These are phyloP conservation scores for Globisporangium spinosum DNA, from an alignment of 352 stramenopile genomes.

Conservation along the genomic window DNA sequence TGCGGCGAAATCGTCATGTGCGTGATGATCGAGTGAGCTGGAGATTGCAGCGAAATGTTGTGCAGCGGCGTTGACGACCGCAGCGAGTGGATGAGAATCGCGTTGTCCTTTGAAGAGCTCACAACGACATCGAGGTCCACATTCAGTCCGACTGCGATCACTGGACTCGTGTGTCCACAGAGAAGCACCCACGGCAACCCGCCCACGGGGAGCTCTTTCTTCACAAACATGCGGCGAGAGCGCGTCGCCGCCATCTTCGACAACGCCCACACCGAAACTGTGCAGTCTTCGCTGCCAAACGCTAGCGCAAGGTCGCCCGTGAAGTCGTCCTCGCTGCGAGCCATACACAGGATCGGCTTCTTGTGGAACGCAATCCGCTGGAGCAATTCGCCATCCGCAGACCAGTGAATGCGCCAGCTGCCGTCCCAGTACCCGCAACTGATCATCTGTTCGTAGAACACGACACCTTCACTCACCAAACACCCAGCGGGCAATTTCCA, in stretches of 20 bases:
- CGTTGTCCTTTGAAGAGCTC: slow-evolving; percentile 75
- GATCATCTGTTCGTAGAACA: slow-evolving; percentile 90
- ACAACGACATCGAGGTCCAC: slow-evolving; percentile 82
- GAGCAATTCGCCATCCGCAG: slow-evolving; percentile 75
- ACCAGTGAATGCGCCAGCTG: slow-evolving; percentile 87
- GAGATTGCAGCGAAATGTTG: slow-evolving; percentile 55
- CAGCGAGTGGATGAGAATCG: slow-evolving; percentile 72
- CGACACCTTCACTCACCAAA: slow-evolving; percentile 69
- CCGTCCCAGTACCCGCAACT: slow-evolving; percentile 87
- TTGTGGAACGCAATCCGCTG: slow-evolving; percentile 88
- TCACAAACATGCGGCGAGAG: slow-evolving; percentile 80
- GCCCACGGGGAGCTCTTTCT: slow-evolving; percentile 80
- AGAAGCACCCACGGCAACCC: slow-evolving; percentile 77
- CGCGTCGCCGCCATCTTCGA: slow-evolving; percentile 76
- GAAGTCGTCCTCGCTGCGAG: slow-evolving; percentile 81
- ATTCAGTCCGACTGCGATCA: slow-evolving; percentile 77
- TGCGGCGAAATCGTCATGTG: slow-evolving; percentile 75
- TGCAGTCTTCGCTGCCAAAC: slow-evolving; percentile 85
- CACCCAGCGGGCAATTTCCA: slow-evolving; percentile 78
- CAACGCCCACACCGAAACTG: slow-evolving; percentile 80
- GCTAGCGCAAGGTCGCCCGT: slow-evolving; percentile 79
- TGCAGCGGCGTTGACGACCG: slow-evolving; percentile 72
- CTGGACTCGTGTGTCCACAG: slow-evolving; percentile 70
- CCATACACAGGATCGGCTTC: slow-evolving; percentile 84
- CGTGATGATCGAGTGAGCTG: slow-evolving; percentile 43